Evolutionary conservation across 78 protist genomes (phyloP), one percentile per base, ranked within the genome.

Genomic region (Dictyostelium firmibasis): DNA sequence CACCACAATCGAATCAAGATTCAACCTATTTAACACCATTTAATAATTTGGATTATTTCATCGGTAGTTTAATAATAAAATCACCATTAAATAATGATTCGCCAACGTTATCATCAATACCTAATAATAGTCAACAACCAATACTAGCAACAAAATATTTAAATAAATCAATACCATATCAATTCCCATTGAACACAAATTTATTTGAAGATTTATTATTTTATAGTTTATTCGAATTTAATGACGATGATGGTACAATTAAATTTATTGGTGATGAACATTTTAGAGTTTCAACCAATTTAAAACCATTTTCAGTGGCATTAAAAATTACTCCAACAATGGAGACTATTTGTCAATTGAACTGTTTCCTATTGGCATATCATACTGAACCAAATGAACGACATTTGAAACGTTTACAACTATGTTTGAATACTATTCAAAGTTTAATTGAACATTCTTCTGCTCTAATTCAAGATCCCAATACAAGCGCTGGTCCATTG

Each of bases 121-220:
- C 47, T 8, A 50, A 50, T 16, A 50, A 50, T 47, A 10, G 9
- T 1, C 7, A 50, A 16, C 18, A 57, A 13, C 57, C 81, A 33
- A 8, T 25, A 16, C 75, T n/a, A 8, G 93, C 82, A 6, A 79
- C 93, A 18, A 79, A 88, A 43, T 67, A 64, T 44, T 38, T 79
- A 18, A 88, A 41, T 44, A 76, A 79, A 67, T 78, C 81, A 8
- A 33, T 89, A 6, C 57, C 87, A 13, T 43, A 81, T 35, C 82
- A 41, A 67, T 89, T 89, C 76, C 87, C 94, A 38, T 62, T 89
- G 7, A 89, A 81, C 33, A 89, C 94, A 4, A 60, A 36, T 31
- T 47, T 89, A 5, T 89, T 81, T 81, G 94, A 89, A 50, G 94
- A 89, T 81, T 29, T 89, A n/a, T 75, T 89, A 50, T 89, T 89